phyloP scores from a whole-genome alignment of 1,139 yeast genomes.

The Scheffersomyces insectosa region DNA sequence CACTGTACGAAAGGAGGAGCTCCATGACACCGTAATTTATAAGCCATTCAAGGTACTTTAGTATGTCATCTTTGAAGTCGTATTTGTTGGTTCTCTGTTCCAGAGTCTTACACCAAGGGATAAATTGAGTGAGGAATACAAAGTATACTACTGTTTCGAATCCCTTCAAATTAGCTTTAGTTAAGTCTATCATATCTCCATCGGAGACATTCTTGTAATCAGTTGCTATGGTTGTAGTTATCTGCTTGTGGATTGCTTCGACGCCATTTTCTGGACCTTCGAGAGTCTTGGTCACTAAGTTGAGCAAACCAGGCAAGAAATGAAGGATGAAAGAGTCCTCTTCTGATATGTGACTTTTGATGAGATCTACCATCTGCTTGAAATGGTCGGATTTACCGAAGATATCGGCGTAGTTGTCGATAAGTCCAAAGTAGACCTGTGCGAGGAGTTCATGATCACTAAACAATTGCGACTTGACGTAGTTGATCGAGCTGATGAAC shows the following conservation, averaged over 20 bases:
- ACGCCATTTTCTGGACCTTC: constrained; percentile 20
- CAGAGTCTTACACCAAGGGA: constrained; percentile 67
- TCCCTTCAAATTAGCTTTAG: constrained; percentile 55
- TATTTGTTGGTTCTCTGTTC: constrained; percentile 49
- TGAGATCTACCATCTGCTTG: constrained; percentile 29
- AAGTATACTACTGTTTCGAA: constrained; percentile 49
- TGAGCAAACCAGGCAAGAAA: constrained; percentile 62
- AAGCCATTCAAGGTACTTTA: constrained; percentile 39
- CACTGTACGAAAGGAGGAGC: constrained; percentile 66
- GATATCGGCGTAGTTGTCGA: constrained; percentile 35
- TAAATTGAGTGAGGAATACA: constrained; percentile 62
- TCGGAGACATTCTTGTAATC: constrained; percentile 17
- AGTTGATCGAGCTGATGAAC: constrained; percentile 56
- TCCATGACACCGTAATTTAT: constrained; percentile 74
- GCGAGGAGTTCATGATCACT: constrained; percentile 73
- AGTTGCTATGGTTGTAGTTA: constrained; percentile 10
- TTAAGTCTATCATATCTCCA: constrained; percentile 34
- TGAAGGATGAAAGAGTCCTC: constrained; percentile 66
- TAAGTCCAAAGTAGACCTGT: constrained; percentile 56
- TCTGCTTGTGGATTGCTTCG: constrained; percentile 26
- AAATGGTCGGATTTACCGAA: constrained; percentile 37
- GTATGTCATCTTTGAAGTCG: constrained; percentile 48
- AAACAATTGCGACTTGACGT: constrained; percentile 62
- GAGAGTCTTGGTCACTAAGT: constrained; percentile 35
- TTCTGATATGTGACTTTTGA: constrained; percentile 43